phyloP scores from a whole-genome alignment of 305 asterid species.

The Ilex paraguariensis region DNA sequence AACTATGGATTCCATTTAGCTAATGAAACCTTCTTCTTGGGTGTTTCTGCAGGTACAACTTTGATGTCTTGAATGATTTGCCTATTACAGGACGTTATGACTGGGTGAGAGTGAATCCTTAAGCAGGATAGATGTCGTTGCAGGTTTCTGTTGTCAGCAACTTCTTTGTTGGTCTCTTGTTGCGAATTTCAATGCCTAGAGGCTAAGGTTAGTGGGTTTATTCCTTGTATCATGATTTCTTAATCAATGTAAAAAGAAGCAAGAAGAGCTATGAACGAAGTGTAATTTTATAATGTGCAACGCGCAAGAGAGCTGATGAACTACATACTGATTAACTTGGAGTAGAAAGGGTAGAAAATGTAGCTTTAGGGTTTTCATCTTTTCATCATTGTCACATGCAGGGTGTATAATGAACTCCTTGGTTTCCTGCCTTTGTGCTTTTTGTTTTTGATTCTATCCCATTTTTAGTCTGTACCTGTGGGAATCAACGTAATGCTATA shows the following conservation, averaged over 20 bases:
- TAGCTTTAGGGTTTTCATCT: conserved; percentile 9
- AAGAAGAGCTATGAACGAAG: conserved; percentile 10
- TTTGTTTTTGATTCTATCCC: no score
- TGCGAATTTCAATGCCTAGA: no score
- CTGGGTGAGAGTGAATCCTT: conserved; percentile 54
- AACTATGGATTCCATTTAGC: no score
- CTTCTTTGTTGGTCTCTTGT: neutral
- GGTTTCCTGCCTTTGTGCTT: conserved; percentile 9
- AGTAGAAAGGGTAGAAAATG: conserved; percentile 32
- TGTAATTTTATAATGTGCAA: conserved; percentile 35
- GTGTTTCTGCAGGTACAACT: conserved; percentile 57
- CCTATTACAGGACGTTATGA: conserved; percentile 79
- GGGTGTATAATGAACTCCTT: neutral
- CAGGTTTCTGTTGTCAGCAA: neutral
- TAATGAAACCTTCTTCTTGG: neutral
- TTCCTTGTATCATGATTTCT: no score
- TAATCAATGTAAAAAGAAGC: no score
- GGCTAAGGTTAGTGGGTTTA: no score
- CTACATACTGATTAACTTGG: conserved; percentile 33
- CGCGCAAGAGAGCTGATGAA: conserved; percentile 23
- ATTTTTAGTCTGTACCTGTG: no score
- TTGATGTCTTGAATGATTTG: conserved; percentile 52
- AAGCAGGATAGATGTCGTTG: conserved; percentile 13
- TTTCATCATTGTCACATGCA: conserved; percentile 31
- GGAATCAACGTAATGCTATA: no score